Conservation (phyloP, 495 filamentous ascomycete species). For the Penicillium psychrofluorescens region DNA sequence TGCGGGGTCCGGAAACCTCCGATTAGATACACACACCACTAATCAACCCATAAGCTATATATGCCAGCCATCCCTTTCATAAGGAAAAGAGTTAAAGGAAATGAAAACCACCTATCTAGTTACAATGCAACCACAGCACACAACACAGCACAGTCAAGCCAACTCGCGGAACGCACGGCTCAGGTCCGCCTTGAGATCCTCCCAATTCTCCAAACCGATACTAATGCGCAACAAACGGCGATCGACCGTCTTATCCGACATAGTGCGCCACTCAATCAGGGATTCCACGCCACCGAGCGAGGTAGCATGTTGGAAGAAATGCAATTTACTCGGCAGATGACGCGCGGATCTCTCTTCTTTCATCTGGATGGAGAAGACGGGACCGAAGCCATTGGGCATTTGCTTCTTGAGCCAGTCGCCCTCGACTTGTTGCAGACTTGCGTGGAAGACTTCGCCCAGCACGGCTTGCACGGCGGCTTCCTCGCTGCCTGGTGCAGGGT, state of each 20-base stretch:
- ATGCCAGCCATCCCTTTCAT: no score
- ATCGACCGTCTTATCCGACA: conserved; percentile 74
- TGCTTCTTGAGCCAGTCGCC: conserved; percentile 71
- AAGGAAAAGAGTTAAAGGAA: no score
- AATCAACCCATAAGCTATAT: no score
- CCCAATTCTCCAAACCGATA: conserved; percentile 78
- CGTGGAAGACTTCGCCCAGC: conserved; percentile 62
- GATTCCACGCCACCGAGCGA: conserved; percentile 91
- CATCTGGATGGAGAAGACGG: conserved; percentile 75
- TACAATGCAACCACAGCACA: no score
- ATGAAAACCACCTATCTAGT: no score
- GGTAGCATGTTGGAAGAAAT: conserved; percentile 90
- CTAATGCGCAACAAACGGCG: conserved; percentile 70
- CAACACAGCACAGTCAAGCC: not conserved
- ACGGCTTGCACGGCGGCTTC: conserved; percentile 40
- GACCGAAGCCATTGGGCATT: conserved; percentile 87
- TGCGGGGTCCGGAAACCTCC: no score
- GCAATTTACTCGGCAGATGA: conserved; percentile 65
- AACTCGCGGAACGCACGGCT: conserved; percentile 51
- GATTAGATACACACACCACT: no score
- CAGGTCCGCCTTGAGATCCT: conserved; percentile 76
- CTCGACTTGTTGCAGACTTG: conserved; percentile 61
- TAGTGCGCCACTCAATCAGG: conserved; percentile 63
- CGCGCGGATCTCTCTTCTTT: conserved; percentile 52
- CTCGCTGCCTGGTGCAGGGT: conserved; percentile 23